These are phyloP conservation scores for Fragaria nilgerrensis DNA, from an alignment of 306 rosid genomes.

Conservation along the genomic window DNA sequence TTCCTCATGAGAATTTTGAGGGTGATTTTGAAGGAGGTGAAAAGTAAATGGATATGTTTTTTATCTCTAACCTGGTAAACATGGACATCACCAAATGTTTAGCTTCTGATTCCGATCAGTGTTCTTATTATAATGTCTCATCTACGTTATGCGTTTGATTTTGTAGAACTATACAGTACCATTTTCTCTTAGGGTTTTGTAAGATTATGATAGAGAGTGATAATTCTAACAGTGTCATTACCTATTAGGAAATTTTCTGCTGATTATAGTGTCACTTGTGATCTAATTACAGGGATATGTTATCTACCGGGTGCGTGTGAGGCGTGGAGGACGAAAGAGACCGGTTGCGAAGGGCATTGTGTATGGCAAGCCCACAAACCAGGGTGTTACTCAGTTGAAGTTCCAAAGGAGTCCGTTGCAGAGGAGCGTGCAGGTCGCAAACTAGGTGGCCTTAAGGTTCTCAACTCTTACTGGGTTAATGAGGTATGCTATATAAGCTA, in stretches of 20 bases:
- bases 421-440: constrained; percentile 91
- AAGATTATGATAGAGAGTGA: background rate
- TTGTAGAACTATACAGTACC: background rate
- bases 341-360: constrained; percentile 94
- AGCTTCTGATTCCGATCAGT: background rate
- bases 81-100: background rate
- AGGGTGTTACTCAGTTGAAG: constrained; percentile 88
- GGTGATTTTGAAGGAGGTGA: background rate
- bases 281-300: constrained; percentile 62
- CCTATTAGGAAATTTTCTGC: background rate
- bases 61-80: background rate
- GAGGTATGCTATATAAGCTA: constrained; percentile 45
- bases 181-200: background rate
- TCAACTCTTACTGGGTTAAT: constrained; percentile 83
- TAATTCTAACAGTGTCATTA: no score
- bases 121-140: no score
- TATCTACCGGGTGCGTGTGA: constrained; percentile 78
- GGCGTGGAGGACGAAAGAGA: constrained; percentile 92
- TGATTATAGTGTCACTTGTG: background rate
- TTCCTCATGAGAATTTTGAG: background rate
- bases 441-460: constrained; percentile 86
- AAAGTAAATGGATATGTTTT: background rate
- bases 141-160: background rate
- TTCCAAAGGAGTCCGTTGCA: constrained; percentile 90
- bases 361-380: constrained; percentile 90